Evolutionary conservation across 2,329 filamentous ascomycete genomes (phyloP), one percentile per base, ranked within the genome.

Genomic region (Aspergillus spinulosporus): DNA sequence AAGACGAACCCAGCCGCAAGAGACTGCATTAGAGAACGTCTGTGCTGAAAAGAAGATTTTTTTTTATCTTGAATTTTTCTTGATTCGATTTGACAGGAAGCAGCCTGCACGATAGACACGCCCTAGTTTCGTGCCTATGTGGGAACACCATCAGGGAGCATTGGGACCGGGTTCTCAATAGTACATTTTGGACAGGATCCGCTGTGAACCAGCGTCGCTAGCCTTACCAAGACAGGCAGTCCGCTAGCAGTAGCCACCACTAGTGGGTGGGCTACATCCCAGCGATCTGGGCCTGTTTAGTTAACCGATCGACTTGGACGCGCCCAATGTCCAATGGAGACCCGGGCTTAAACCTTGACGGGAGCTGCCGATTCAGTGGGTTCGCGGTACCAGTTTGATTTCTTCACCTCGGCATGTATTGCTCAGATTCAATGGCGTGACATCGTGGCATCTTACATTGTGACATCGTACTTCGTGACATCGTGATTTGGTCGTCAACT

Each of bases 321-420:
- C 32, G 32, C 11, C 21, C 9, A 21, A 21, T 21, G 21, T 21
- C 29, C 14, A 32, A 31, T 39, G 11, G 21, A 32, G 39, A 48
- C 32, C 15, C 37, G 42, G 42, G 40, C 12, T 31, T 40, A 14
- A 21, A 21, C 21, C 21, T 21, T 21, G 21, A 49, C 52, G 52
- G 52, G 40, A 43, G 36, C 45, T 51, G 55, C 51, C 51, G 58
- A 60, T 62, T 52, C 28, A 40, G 39, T 52, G 49, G 49, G 21
- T 26, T 49, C 34, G 34, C 9, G 34, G 42, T 32, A 5, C 5
- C 7, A 29, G 9, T 15, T 40, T n/a, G 14, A 48, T 44, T 54
- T 15, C 37, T 31, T 36, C 37, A 43, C 29, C 31, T n/a, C 14
- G n/a, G 3, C 36, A 11, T 29, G 43, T 47, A 51, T 52, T 51